Percentiles rank a stretch among this genome's conserved stretches.
phyloP scores from a whole-genome alignment of 1,284 basidiomycete genomes.

The Rugosomyces carneus region DNA sequence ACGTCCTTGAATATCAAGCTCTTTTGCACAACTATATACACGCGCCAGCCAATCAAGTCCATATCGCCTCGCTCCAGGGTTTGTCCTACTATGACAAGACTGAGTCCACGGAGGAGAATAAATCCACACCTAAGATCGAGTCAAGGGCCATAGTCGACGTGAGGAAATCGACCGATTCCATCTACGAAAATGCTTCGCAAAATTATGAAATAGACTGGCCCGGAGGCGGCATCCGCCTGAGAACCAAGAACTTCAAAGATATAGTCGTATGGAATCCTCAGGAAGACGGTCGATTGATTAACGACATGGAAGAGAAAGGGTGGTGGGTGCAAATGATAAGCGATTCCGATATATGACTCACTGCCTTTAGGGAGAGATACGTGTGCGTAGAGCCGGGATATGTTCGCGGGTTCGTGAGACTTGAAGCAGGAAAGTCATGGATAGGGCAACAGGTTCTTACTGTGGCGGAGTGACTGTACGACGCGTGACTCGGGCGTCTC shows the following conservation, averaged over 20 bases:
- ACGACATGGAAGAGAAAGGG: conserved; percentile 81
- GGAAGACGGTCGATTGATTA: conserved; percentile 64
- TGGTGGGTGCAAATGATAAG: conserved; percentile 51
- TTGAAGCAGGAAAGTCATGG: conserved; percentile 66
- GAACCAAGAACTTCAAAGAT: conserved; percentile 61
- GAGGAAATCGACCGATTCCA: conserved; percentile 58
- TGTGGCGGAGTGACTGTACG: conserved; percentile 17
- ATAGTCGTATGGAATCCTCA: conserved; percentile 88
- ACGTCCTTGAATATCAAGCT: conserved; percentile 75
- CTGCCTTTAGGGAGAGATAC: conserved; percentile 60
- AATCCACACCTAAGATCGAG: conserved; percentile 52
- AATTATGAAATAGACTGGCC: conserved; percentile 59
- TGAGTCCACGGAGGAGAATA: conserved; percentile 46
- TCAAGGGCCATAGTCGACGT: conserved; percentile 59
- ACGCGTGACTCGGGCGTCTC: not conserved
- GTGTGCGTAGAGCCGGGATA: conserved; percentile 85
- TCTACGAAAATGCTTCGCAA: conserved; percentile 61
- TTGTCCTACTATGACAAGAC: conserved; percentile 76
- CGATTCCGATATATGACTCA: not conserved
- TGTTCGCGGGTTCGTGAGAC: conserved; percentile 58
- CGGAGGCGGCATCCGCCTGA: conserved; percentile 50
- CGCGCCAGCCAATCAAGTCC: conserved; percentile 54
- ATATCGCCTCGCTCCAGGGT: conserved; percentile 55
- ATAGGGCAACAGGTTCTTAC: conserved; percentile 66
- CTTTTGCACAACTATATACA: conserved; percentile 83